Conservation (phyloP, 148 eudicot genomes). For the Oxyria digyna region DNA sequence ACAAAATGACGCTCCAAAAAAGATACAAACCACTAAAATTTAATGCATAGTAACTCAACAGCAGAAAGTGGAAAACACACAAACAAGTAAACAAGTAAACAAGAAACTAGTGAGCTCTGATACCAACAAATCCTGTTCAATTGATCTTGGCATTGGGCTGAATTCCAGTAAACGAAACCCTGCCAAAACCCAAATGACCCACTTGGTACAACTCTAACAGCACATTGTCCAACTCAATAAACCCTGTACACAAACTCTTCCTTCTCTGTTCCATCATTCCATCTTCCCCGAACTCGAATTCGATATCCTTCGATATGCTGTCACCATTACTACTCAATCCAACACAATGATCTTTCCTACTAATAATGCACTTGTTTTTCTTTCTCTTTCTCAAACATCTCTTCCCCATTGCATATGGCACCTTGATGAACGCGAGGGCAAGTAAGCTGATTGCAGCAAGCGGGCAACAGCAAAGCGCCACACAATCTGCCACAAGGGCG, state of each 20-base stretch:
- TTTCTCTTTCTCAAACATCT: conserved; percentile 19
- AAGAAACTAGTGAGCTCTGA: too few species aligned
- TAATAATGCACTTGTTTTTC: background rate
- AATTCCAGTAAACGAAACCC: conserved; percentile 73
- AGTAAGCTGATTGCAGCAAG: conserved; percentile 55
- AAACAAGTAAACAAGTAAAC: conserved; percentile 35
- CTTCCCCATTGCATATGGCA: conserved; percentile 60
- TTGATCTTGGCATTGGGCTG: conserved; percentile 32
- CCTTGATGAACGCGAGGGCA: conserved; percentile 62
- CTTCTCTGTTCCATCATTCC: conserved; percentile 23
- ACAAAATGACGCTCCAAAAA: background rate
- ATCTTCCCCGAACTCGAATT: conserved; percentile 19
- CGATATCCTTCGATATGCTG: conserved; percentile 21
- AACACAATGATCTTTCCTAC: too few species aligned
- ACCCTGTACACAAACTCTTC: conserved; percentile 38
- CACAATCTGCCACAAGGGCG: conserved; percentile 67
- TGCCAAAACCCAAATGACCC: conserved; percentile 90
- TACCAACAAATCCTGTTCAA: too few species aligned
- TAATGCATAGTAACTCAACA: background rate
- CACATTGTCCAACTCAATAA: conserved; percentile 46
- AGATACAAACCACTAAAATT: background rate
- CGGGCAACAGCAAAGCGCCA: conserved; percentile 86
- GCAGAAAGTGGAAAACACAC: background rate
- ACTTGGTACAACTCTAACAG: conserved; percentile 68
- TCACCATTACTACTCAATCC: too few species aligned